Evolutionary conservation across 176 grass and related monocot genomes (phyloP), one percentile per base, ranked within the genome.

Genomic region (Chloris gayana): DNA sequence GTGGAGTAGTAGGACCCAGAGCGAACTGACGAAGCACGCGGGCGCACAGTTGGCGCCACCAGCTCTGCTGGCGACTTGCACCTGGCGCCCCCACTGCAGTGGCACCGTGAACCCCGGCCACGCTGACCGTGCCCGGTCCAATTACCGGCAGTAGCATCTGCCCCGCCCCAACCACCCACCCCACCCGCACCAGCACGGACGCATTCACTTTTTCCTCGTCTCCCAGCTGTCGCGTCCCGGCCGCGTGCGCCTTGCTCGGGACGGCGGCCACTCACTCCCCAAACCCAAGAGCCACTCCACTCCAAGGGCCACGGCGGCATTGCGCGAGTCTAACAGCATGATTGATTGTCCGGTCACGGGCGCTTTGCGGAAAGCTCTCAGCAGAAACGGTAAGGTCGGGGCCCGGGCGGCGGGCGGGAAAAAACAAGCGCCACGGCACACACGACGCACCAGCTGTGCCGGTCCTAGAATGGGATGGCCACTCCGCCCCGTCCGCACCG

Each of bases 381-480:
- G 7, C 29, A 70, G 73, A 76, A 27, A 61, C 22, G 41, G 15
- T 7, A 18, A 7, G n/a, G 14, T 7, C 10, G 14, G 73, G 49
- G 19, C 35, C 34, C 24, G 50, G 58, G 56, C 58, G 29, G 29
- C 60, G 75, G 59, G 19, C 12, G 75, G 17, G 14, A 7, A 25
- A 7, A 1, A 67, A 6, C 37, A 75, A 53, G n/a, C 1, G 4
- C 21, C 25, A 12, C 57, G 50, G 25, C 41, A 24, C 46, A 25
- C 46, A 26, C 67, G 66, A 17, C 80, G 59, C 8, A 31, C 34
- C 45, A 66, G 13, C 53, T 0, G 21, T 21, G 14, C 49, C 62
- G 61, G 49, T 80, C 77, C 70, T 67, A 86, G 76, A 59, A 80
- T 80, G 66, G 69, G 69, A 86, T 80, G 35, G 76, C 84, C 68